These are phyloP conservation scores for Pseudotsuga menziesii DNA, from an alignment of 75 land plant genomes.

Conservation along the genomic window DNA sequence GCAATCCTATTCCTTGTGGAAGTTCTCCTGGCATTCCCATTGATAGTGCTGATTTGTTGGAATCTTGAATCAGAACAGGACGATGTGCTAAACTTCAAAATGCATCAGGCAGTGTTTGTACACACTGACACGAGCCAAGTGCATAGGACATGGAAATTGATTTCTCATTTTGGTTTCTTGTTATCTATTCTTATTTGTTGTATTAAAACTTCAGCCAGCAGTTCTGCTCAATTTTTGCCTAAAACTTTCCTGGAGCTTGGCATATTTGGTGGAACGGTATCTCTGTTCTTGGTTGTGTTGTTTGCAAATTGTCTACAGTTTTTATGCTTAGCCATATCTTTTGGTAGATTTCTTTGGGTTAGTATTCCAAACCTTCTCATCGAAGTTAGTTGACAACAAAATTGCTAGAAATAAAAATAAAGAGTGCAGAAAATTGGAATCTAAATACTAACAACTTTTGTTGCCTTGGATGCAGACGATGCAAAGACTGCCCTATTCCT, in stretches of 20 bases:
- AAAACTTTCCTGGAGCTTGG: not conserved
- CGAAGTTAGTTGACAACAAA: not conserved
- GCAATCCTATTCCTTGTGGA: no score
- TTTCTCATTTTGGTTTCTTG: not conserved
- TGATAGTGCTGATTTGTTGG: no score
- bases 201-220: not conserved
- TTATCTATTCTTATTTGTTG: not conserved
- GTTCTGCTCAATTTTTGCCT: not conserved
- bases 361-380: not conserved
- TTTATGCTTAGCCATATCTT: not conserved
- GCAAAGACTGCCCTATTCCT: not conserved
- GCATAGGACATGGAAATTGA: not conserved
- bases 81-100: not conserved
- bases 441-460: not conserved
- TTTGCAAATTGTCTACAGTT: not conserved
- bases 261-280: not conserved
- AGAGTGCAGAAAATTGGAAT: not conserved
- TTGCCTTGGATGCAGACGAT: conserved; percentile 1
- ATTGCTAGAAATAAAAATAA: not conserved
- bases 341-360: not conserved
- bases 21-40: no score
- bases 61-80: not conserved
- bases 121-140: not conserved
- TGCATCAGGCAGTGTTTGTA: not conserved
- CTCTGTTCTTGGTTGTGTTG: not conserved